These are phyloP conservation scores for Aspergillus udagawae DNA, from an alignment of 2,329 filamentous ascomycete genomes.

Conservation along the genomic window DNA sequence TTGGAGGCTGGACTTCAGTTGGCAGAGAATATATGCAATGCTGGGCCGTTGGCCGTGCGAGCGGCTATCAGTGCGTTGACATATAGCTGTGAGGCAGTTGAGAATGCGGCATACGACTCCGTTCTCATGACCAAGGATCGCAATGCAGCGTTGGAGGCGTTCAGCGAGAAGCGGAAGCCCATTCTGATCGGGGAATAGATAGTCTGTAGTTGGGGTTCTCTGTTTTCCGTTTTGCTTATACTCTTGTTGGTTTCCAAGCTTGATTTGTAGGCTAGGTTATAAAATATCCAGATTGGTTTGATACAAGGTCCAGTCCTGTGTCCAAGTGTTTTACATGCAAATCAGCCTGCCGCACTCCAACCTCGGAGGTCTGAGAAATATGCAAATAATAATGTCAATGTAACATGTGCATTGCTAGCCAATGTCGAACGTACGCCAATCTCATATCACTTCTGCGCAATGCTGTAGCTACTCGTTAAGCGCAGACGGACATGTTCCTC, in stretches of 20 bases:
- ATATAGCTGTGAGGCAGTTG: constrained; percentile 64
- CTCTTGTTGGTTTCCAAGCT: neutral
- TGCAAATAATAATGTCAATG: too few relatives aligned
- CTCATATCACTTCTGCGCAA: neutral
- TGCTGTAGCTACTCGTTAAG: neutral
- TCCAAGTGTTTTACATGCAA: neutral
- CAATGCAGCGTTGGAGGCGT: constrained; percentile 81
- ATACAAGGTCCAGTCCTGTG: neutral
- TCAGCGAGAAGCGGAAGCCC: constrained; percentile 70
- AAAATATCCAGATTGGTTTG: neutral
- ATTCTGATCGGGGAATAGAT: constrained; percentile 45
- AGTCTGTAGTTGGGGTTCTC: neutral
- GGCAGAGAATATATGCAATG: constrained; percentile 81
- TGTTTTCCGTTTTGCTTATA: neutral
- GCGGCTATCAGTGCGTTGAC: constrained; percentile 76
- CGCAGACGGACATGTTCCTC: neutral
- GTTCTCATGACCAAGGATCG: constrained; percentile 83
- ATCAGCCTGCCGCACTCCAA: neutral
- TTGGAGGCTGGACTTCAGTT: constrained; percentile 72
- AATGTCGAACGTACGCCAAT: neutral
- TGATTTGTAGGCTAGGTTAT: neutral
- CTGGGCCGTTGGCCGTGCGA: constrained; percentile 76
- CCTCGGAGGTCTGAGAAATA: neutral
- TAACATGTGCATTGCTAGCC: neutral
- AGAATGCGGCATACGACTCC: constrained; percentile 80